A percentile compares a stretch with the other conserved stretches of the same genome.
phyloP scores from a whole-genome alignment of 176 grass and related monocot species.

The Avena sativa region DNA sequence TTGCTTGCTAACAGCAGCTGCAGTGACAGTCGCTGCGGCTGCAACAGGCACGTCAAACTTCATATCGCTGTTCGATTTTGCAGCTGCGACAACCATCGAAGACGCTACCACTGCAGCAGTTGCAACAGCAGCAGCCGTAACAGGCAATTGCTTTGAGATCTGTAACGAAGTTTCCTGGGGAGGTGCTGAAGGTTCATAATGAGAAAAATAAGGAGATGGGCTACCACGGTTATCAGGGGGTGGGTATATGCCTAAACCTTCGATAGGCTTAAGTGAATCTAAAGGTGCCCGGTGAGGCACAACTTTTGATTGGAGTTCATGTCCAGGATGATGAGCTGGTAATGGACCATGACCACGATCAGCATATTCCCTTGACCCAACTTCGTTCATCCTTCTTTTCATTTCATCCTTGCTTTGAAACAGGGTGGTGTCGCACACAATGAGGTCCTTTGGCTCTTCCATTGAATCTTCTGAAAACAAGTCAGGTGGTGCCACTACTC shows the following conservation, averaged over 20 bases:
- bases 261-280: slow-evolving; percentile 61
- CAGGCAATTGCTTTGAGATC: slow-evolving; percentile 73
- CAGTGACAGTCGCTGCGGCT: slow-evolving; percentile 88
- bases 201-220: slow-evolving; percentile 42
- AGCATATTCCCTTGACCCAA: slow-evolving; percentile 60
- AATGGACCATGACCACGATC: slow-evolving; percentile 59
- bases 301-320: slow-evolving; percentile 55
- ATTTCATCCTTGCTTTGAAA: slow-evolving; percentile 74
- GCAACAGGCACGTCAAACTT: slow-evolving; percentile 86
- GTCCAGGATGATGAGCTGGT: slow-evolving; percentile 55
- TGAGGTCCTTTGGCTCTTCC: slow-evolving; percentile 71
- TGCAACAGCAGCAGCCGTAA: slow-evolving; percentile 94
- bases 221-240: slow-evolving; percentile 39
- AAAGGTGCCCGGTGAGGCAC: slow-evolving; percentile 37
- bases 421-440: slow-evolving; percentile 56
- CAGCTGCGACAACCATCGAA: slow-evolving; percentile 93
- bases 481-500: slow-evolving; percentile 87
- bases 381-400: slow-evolving; percentile 60
- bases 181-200: slow-evolving; percentile 62
- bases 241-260: slow-evolving; percentile 55
- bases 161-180: slow-evolving; percentile 48
- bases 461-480: slow-evolving; percentile 89
- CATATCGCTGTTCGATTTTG: slow-evolving; percentile 78
- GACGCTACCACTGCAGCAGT: slow-evolving; percentile 97
- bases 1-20: slow-evolving; percentile 82